Conservation (phyloP, 192 early-diverging fungal genomes). For the Rhizoclosmatium globosum region DNA sequence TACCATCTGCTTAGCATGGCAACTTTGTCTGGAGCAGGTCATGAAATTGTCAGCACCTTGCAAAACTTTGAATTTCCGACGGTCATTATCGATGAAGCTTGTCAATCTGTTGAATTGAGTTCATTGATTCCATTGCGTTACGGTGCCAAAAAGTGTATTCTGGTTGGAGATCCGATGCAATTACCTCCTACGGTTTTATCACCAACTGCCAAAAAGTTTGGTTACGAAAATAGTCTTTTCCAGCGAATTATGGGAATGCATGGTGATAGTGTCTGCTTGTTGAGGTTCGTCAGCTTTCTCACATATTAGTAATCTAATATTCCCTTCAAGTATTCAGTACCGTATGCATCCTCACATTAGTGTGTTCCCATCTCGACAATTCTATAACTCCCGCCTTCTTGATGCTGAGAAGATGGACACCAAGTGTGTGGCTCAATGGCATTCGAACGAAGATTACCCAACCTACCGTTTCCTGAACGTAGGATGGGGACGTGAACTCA, state of each 20-base stretch:
- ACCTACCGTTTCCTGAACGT: conserved; percentile 86
- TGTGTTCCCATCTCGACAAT: conserved; percentile 76
- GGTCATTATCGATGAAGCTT: conserved; percentile 94
- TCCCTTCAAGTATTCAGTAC: conserved; percentile 81
- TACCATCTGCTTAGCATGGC: conserved; percentile 45
- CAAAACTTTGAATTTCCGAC: conserved; percentile 69
- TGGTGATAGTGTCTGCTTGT: conserved; percentile 73
- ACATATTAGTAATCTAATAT: background rate
- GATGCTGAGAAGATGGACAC: conserved; percentile 78
- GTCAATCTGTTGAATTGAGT: conserved; percentile 88
- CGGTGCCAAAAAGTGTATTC: conserved; percentile 78
- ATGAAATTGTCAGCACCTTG: conserved; percentile 77
- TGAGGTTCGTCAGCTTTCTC: conserved; percentile 57
- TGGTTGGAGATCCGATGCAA: conserved; percentile 96
- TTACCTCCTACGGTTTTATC: conserved; percentile 93
- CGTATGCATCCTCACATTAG: conserved; percentile 97
- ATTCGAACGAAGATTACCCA: conserved; percentile 64
- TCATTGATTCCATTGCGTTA: conserved; percentile 90
- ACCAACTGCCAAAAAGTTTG: conserved; percentile 65
- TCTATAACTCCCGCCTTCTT: conserved; percentile 78
- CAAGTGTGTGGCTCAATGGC: conserved; percentile 78
- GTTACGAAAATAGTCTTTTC: conserved; percentile 91
- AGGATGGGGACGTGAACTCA: conserved; percentile 64
- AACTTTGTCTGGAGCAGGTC: conserved; percentile 87
- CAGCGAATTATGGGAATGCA: conserved; percentile 78